Base-by-base conservation (phyloP, 352 stramenopile species). In the Porosira glacialis region DNA sequence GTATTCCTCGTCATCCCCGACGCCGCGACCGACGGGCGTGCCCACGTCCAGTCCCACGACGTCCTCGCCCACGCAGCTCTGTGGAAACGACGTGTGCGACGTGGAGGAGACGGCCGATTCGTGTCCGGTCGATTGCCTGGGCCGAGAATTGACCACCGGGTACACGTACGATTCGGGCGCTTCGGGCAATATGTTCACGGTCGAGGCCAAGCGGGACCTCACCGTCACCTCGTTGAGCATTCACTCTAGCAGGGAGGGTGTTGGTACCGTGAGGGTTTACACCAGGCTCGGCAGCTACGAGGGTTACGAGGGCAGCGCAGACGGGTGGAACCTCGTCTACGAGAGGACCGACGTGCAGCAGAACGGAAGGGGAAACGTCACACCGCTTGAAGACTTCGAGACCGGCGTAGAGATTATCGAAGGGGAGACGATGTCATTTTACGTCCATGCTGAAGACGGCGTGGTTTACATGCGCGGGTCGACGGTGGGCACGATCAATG, bases 391-490 rank as follows among this genome's bases (percentile, higher is more conserved):
- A 31, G 41, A 70, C 33, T 71, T 80, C 17, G 3, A 69, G 3
- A 19, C 30, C 15, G 47, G 21, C 19, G 55, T 71, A 27, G 19
- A 51, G 2, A 55, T 75, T 44, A 0, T 39, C 4, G 27, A 21
- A 11, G 66, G 51, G 31, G 44, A 15, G 27, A 31, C 48, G 11
- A 50, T 67, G 47, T 75, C 64, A 38, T 78, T 78, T 26, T 76
- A 59, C 49, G 44, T 76, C 11, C 51, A 41, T 13, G 59, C 57
- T 56, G 33, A 49, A 7, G 64, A 33, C 24, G 58, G 58, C 28
- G 36, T 76, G 31, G 57, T 69, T 3, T 76, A 76, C 30, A 57
- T 48, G 31, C 19, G n/a, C 26, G 57, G 66, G 1, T 31, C 31
- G 21, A 3, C 45, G 55, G 66, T 70, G 30, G 17, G 13, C 19